A percentile compares a stretch with the other conserved stretches of the same genome.
These are phyloP conservation scores for Spergularia marina DNA, from an alignment of 148 eudicot genomes.

Conservation along the genomic window DNA sequence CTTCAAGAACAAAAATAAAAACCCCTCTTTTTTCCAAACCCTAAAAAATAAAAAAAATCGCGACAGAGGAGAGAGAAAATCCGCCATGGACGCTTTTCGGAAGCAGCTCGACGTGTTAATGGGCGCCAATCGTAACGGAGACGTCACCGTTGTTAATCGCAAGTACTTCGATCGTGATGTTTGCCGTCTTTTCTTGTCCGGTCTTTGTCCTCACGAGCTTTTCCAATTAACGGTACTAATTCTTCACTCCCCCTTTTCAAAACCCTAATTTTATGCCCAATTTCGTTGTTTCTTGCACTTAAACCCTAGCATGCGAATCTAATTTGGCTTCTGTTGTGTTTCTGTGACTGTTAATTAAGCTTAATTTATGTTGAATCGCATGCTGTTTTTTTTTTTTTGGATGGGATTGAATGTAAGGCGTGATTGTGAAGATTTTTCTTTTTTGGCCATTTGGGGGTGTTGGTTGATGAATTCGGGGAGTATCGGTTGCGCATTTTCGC, in stretches of 20 bases:
- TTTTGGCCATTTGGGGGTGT: too few species aligned
- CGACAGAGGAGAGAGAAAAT: background rate
- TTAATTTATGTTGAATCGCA: too few species aligned
- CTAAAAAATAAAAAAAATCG: background rate
- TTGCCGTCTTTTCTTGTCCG: conserved; percentile 83
- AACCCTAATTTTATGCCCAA: conserved; percentile 6
- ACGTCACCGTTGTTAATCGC: conserved; percentile 71
- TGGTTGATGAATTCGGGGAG: too few species aligned
- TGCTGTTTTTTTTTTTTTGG: too few species aligned
- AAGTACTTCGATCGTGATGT: conserved; percentile 96
- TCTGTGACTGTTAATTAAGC: too few species aligned
- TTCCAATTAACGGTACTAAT: conserved; percentile 78
- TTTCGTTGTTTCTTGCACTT: background rate
- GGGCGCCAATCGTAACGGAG: conserved; percentile 99
- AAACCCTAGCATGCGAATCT: background rate
- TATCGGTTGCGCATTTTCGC: too few species aligned
- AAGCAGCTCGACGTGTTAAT: conserved; percentile 93
- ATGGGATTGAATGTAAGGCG: too few species aligned
- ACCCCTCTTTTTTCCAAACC: conserved; percentile 1
- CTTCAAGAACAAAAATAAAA: background rate
- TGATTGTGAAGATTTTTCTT: too few species aligned
- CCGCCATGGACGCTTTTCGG: conserved; percentile 77
- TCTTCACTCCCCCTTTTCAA: background rate
- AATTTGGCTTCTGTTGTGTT: too few species aligned
- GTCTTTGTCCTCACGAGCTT: conserved; percentile 97